phyloP scores from a whole-genome alignment of 106 monocot genomes.

The Allium fistulosum region DNA sequence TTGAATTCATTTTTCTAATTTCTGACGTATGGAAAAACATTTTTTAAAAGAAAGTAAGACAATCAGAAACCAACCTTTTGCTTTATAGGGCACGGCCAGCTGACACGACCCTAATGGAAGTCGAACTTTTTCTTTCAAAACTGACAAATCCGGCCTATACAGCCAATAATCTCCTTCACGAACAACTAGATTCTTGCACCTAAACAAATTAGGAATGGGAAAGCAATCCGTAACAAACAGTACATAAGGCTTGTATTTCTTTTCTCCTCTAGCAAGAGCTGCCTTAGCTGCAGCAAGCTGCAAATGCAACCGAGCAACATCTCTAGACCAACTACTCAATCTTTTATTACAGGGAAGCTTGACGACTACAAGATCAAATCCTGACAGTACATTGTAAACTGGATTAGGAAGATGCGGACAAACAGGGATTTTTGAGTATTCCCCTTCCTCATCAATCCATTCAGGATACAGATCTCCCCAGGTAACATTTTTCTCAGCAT shows the following conservation, averaged over 20 bases:
- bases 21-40: no score
- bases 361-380: constrained; percentile 52
- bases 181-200: constrained; percentile 43
- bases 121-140: constrained; percentile 38
- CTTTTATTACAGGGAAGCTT: constrained; percentile 76
- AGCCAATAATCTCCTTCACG: constrained; percentile 57
- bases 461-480: constrained; percentile 84
- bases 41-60: no score
- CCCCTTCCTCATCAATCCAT: constrained; percentile 88
- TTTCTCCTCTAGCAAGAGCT: constrained; percentile 9
- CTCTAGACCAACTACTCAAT: constrained; percentile 57
- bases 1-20: no score
- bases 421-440: constrained; percentile 47
- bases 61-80: constrained; percentile 16
- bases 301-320: constrained; percentile 66
- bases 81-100: constrained; percentile 46
- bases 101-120: constrained; percentile 71
- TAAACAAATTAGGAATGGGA: constrained; percentile 74
- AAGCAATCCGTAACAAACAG: constrained; percentile 62
- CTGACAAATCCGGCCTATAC: constrained; percentile 38
- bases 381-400: neutral
- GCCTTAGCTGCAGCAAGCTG: constrained; percentile 67
- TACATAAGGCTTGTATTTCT: constrained; percentile 25
- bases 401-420: constrained; percentile 70
- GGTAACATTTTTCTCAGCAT: constrained; percentile 28